Conservation (phyloP, 1,284 basidiomycete species). For the Spongiforma sp. region DNA sequence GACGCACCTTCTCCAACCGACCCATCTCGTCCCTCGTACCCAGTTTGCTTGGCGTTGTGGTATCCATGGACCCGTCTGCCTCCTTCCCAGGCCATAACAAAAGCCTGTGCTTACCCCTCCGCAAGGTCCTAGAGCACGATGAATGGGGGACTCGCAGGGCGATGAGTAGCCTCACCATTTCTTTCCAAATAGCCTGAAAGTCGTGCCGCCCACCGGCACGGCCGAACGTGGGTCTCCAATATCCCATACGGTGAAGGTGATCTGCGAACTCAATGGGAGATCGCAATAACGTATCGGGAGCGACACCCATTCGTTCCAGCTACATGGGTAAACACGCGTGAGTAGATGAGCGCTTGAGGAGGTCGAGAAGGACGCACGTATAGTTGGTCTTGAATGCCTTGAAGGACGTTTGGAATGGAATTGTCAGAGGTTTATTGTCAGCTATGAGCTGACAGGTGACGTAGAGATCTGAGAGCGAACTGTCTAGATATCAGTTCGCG, state of each 20-base stretch:
- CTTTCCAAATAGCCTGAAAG: slow-evolving; percentile 89
- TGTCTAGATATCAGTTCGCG: slow-evolving; percentile 35
- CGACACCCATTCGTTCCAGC: slow-evolving; percentile 96
- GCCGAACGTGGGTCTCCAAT: slow-evolving; percentile 81
- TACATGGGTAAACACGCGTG: slow-evolving; percentile 37
- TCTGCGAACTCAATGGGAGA: slow-evolving; percentile 85
- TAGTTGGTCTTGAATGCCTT: slow-evolving; percentile 89
- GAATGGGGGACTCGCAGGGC: slow-evolving; percentile 3
- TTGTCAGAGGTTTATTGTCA: slow-evolving; percentile 91
- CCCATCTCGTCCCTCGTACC: slow-evolving; percentile 90
- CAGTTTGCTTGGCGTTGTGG: slow-evolving; percentile 87
- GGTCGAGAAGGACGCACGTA: slow-evolving; percentile 51
- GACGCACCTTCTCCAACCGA: slow-evolving; percentile 85
- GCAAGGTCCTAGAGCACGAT: slow-evolving; percentile 71
- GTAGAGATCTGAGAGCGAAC: slow-evolving; percentile 87
- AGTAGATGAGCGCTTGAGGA: slow-evolving; percentile 2
- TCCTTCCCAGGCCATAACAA: slow-evolving; percentile 83
- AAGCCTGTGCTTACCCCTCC: slow-evolving; percentile 90
- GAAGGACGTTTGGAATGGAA: slow-evolving; percentile 91
- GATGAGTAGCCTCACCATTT: slow-evolving; percentile 68
- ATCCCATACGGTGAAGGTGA: slow-evolving; percentile 96
- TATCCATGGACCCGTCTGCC: slow-evolving; percentile 85
- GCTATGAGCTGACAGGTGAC: slow-evolving; percentile 91
- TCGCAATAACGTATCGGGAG: slow-evolving; percentile 93
- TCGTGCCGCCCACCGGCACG: slow-evolving; percentile 87